These are phyloP conservation scores for Rutstroemia sp. DNA, from an alignment of 2,329 filamentous ascomycete genomes.

Conservation along the genomic window DNA sequence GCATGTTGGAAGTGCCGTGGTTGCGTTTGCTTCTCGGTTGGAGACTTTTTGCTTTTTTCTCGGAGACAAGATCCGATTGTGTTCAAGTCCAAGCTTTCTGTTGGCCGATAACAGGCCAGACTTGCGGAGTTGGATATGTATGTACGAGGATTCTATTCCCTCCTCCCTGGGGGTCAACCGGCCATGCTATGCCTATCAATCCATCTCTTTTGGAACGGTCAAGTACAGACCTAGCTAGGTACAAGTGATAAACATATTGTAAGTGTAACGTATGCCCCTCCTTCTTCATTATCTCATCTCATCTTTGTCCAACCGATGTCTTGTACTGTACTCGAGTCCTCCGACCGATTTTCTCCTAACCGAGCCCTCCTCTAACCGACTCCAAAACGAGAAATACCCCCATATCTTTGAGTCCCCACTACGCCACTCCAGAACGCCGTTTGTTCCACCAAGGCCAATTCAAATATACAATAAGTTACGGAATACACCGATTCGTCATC, in stretches of 20 bases:
- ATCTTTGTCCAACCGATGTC: background rate
- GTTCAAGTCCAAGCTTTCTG: background rate
- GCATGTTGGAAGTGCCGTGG: too few relatives aligned
- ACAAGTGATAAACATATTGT: too few relatives aligned
- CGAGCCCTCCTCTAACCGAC: too few relatives aligned
- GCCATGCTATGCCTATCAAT: too few relatives aligned
- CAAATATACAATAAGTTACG: background rate
- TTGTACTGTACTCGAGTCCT: background rate
- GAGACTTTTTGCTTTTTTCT: too few relatives aligned
- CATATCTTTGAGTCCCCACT: background rate
- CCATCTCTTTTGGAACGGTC: background rate
- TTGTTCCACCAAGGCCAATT: slow-evolving; percentile 3
- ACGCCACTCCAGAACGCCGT: slow-evolving; percentile 5
- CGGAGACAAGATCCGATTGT: too few relatives aligned
- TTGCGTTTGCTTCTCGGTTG: background rate
- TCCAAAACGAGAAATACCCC: too few relatives aligned
- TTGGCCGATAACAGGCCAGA: too few relatives aligned
- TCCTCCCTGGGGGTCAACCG: background rate
- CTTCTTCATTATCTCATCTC: background rate
- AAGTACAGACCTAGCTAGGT: background rate
- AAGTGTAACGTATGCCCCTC: background rate
- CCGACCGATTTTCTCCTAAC: background rate
- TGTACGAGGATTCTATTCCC: background rate
- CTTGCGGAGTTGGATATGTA: background rate
- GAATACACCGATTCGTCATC: background rate